These are phyloP conservation scores for Gossypium lobatum DNA, from an alignment of 441 rosid genomes.

Conservation along the genomic window DNA sequence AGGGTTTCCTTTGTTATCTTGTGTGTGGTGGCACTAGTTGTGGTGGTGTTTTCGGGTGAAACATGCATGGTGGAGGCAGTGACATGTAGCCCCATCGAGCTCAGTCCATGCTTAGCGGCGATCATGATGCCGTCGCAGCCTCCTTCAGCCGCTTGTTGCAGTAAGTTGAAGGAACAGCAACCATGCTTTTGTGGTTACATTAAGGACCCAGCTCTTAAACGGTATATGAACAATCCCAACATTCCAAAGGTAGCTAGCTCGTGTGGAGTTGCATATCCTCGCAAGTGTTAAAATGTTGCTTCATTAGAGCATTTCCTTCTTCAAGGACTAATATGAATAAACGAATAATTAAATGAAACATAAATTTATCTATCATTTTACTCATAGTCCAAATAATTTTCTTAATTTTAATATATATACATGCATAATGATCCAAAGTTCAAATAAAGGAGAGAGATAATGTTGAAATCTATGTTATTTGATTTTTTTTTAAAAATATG, in stretches of 20 bases:
- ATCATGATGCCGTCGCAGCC: constrained; percentile 12
- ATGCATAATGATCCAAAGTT: too few species aligned
- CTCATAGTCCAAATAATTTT: too few species aligned
- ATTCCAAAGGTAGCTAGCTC: constrained; percentile 27
- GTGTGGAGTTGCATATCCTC: constrained; percentile 29
- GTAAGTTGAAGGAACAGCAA: constrained; percentile 34
- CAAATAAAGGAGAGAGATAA: too few species aligned
- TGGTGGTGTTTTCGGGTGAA: constrained; percentile 8
- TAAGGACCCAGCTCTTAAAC: constrained; percentile 28
- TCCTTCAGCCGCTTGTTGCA: constrained; percentile 33
- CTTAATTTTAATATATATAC: too few species aligned
- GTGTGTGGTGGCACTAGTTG: constrained; percentile 7
- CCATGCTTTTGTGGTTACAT: constrained; percentile 41
- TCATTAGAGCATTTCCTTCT: background rate
- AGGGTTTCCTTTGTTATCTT: background rate
- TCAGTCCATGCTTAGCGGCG: constrained; percentile 30
- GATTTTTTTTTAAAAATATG: too few species aligned
- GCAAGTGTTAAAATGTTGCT: constrained; percentile 23
- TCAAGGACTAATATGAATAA: background rate
- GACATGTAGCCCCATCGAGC: constrained; percentile 27
- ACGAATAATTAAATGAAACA: background rate
- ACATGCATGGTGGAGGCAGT: constrained; percentile 4
- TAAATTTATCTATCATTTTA: too few species aligned
- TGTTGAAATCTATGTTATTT: too few species aligned
- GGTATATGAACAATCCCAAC: constrained; percentile 32